A percentile compares a stretch with the other conserved stretches of the same genome.
Evolutionary conservation across 2,329 filamentous ascomycete species (phyloP).

Genomic region (Neurospora sp.): DNA sequence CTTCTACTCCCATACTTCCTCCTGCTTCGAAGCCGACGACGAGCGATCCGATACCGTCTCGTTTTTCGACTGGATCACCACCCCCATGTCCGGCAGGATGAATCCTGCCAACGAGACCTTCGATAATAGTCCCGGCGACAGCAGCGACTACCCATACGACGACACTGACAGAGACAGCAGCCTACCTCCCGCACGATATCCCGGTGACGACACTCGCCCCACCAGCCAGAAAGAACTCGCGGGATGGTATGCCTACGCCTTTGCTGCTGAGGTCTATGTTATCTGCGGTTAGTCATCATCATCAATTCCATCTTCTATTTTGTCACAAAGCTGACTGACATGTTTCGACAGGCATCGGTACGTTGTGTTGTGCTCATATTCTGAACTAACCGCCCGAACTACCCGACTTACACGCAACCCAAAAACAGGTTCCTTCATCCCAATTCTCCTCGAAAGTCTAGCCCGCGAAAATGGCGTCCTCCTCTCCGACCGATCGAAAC

Average conservation of each 20-base stretch:
- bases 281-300: slow-evolving; percentile 62
- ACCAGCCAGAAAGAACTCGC: slow-evolving; percentile 80
- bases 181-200: slow-evolving; percentile 46
- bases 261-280: slow-evolving; percentile 92
- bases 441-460: slow-evolving; percentile 87
- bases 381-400: background rate
- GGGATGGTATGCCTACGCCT: slow-evolving; percentile 94
- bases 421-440: slow-evolving; percentile 74
- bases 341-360: slow-evolving; percentile 14
- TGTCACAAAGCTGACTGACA: slow-evolving; percentile 3
- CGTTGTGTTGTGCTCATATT: slow-evolving; percentile 1
- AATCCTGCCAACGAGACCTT: slow-evolving; percentile 22
- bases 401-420: background rate
- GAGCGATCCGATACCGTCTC: slow-evolving; percentile 42
- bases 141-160: slow-evolving; percentile 18
- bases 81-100: slow-evolving; percentile 19
- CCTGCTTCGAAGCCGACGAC: slow-evolving; percentile 60
- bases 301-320: background rate
- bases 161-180: slow-evolving; percentile 22
- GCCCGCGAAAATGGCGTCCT: slow-evolving; percentile 87
- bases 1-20: slow-evolving; percentile 44
- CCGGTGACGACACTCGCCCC: slow-evolving; percentile 76
- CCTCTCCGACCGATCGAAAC: slow-evolving; percentile 61
- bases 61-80: slow-evolving; percentile 8
- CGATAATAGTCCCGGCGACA: slow-evolving; percentile 25